Conservation (phyloP, 768 basidiomycete species). For the Leccinum longicurvipes region DNA sequence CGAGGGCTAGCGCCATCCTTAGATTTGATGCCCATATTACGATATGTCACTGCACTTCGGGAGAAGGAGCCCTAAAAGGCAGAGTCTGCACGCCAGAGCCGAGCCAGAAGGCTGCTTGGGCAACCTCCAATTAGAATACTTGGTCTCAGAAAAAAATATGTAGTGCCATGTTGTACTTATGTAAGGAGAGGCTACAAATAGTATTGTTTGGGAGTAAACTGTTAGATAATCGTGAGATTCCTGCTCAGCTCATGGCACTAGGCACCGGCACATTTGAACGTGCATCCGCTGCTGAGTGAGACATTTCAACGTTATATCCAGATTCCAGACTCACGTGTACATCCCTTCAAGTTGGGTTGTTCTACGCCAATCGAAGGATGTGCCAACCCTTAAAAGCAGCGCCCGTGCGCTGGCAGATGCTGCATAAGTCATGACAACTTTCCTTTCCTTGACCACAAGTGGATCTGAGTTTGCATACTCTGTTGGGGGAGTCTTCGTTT, state of each 20-base stretch:
- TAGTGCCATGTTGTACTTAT: no score
- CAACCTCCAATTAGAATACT: background rate
- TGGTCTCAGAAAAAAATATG: no score
- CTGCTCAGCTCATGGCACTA: no score
- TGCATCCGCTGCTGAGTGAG: background rate
- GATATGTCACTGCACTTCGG: background rate
- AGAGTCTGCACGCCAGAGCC: background rate
- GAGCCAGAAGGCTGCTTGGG: no score
- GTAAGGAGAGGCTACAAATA: no score
- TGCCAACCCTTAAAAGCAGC: background rate
- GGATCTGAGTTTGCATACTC: conserved; percentile 4
- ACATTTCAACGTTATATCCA: background rate
- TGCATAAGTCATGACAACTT: background rate
- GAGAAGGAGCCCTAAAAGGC: background rate
- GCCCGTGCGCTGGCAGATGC: background rate
- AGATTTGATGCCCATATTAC: background rate
- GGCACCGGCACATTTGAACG: background rate
- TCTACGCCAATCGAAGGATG: background rate
- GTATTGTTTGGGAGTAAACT: background rate
- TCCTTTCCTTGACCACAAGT: background rate
- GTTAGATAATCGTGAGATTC: background rate
- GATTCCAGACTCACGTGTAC: background rate
- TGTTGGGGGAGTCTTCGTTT: conserved; percentile 2
- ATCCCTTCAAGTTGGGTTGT: background rate
- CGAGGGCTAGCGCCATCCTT: background rate